Evolutionary conservation across 2,329 filamentous ascomycete genomes (phyloP), one percentile per base, ranked within the genome.

Genomic region (Penicillium griseofulvum): DNA sequence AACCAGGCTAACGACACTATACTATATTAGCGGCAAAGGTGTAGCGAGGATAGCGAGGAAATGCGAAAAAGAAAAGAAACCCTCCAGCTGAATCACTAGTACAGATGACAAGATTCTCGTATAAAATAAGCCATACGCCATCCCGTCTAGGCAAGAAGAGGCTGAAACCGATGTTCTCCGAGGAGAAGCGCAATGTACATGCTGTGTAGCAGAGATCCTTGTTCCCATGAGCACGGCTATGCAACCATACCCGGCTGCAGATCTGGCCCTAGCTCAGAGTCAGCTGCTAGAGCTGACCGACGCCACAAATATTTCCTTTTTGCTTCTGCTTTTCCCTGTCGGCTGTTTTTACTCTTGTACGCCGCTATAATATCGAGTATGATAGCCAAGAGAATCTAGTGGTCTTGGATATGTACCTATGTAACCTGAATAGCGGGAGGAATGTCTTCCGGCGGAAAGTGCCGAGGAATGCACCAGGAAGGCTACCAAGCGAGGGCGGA

Each of bases 161-260:
- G 50, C 50, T 53, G 43, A 53, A 47, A 14, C 7, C 2, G 9
- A 34, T 19, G 7, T n/a, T 45, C 39, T 51, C 49, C 49, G 49
- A 37, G 49, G 49, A 39, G 24, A 24, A 22, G 12, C 12, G 9
- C 2, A 16, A 22, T 44, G 28, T 22, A n/a, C 31, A 33, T 45
- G 29, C 11, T 3, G 43, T 45, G 8, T 31, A 24, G 19, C 17
- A 17, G 17, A 24, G 24, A 46, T 47, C n/a, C 29, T n/a, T 22
- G 31, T 31, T n/a, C 34, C 26, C 24, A 46, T 41, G 50, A 38
- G 43, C 8, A 28, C 11, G 26, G 29, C 5, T 24, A 28, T 22
- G n/a, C 33, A 17, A 48, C 46, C 26, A 4, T 31, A 31, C 22
- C n/a, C 34, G 17, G 16, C 14, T 41, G 36, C 26, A 31, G 33